A percentile compares a stretch with the other conserved stretches of the same genome.
Evolutionary conservation across 2,329 filamentous ascomycete species (phyloP).

Genomic region (Stylonectria norvegica): DNA sequence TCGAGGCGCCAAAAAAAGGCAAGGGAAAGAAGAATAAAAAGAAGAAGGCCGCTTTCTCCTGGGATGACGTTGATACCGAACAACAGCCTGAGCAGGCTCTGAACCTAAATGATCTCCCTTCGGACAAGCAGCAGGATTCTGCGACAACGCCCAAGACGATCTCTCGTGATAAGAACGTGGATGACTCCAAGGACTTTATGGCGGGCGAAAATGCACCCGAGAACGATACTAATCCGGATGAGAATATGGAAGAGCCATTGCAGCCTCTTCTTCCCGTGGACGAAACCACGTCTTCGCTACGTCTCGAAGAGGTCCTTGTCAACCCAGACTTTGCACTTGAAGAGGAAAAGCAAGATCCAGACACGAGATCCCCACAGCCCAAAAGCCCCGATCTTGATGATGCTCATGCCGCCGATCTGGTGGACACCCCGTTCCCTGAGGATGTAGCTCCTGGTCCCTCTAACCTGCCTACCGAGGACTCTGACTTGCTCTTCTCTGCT

Average conservation of each 20-base stretch:
- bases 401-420: conserved; percentile 11
- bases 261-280: conserved; percentile 3
- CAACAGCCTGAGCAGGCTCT: conserved; percentile 1
- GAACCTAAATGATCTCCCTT: conserved; percentile 7
- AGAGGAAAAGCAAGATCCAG: conserved; percentile 22
- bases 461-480: conserved; percentile 15
- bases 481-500: conserved; percentile 17
- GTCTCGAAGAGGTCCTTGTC: conserved; percentile 13
- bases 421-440: conserved; percentile 11
- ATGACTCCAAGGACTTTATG: conserved; percentile 4
- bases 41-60: too few relatives aligned
- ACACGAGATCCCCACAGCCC: too few relatives aligned
- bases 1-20: conserved; percentile 17
- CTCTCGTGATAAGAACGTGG: conserved; percentile 1
- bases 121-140: neutral
- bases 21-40: conserved; percentile 41
- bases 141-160: neutral
- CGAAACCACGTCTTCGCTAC: conserved; percentile 7
- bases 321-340: conserved; percentile 15
- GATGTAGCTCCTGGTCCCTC: conserved; percentile 13
- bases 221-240: conserved; percentile 3
- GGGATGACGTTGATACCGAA: too few relatives aligned
- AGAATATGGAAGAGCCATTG: conserved; percentile 1
- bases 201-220: conserved; percentile 8
- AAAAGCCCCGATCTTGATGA: conserved; percentile 21